A percentile compares a stretch with the other conserved stretches of the same genome.
Evolutionary conservation across 208 protist species (phyloP).

Genomic region (Crithidia thermophila): DNA sequence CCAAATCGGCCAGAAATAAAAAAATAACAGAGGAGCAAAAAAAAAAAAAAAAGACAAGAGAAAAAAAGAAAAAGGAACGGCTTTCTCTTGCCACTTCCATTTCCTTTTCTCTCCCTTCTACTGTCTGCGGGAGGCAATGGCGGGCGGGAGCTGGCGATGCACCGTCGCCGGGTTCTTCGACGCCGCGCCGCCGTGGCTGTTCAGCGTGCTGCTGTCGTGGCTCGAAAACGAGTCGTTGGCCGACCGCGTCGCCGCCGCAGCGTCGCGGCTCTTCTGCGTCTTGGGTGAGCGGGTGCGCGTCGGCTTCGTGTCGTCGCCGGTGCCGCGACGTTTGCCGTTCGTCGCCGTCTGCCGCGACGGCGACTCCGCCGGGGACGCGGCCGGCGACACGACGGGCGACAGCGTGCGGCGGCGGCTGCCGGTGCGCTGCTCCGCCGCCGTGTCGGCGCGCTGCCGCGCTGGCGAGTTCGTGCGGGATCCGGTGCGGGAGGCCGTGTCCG

Average conservation of each 20-base stretch:
- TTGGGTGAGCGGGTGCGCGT: constrained; percentile 25
- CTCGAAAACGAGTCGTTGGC: constrained; percentile 30
- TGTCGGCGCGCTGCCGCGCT: constrained; percentile 4
- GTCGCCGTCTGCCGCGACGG: constrained; percentile 9
- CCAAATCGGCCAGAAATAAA: constrained; percentile 1
- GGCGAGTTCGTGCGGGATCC: constrained; percentile 17
- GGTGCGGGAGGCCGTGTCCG: constrained; percentile 6
- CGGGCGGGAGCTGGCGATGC: constrained; percentile 50
- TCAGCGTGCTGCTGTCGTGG: constrained; percentile 12
- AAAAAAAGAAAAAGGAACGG: constrained; percentile 2
- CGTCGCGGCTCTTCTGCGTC: constrained; percentile 21
- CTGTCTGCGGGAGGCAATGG: constrained; percentile 51
- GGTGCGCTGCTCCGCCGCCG: constrained; percentile 3
- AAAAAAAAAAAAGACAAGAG: constrained; percentile 3
- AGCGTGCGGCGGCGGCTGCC: constrained; percentile 27
- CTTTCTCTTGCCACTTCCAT: no score
- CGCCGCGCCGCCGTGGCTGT: constrained; percentile 14
- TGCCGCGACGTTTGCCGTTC: constrained; percentile 2
- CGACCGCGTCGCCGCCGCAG: constrained; percentile 2
- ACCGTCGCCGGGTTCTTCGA: constrained; percentile 29
- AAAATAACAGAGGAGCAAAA: not conserved
- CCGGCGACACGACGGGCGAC: no score
- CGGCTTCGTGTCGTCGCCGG: constrained; percentile 4
- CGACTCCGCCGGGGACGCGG: constrained; percentile 8
- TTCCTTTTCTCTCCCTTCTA: not conserved